Evolutionary conservation across 2,329 filamentous ascomycete genomes (phyloP).

Genomic region (Aureobasidium namibiae): DNA sequence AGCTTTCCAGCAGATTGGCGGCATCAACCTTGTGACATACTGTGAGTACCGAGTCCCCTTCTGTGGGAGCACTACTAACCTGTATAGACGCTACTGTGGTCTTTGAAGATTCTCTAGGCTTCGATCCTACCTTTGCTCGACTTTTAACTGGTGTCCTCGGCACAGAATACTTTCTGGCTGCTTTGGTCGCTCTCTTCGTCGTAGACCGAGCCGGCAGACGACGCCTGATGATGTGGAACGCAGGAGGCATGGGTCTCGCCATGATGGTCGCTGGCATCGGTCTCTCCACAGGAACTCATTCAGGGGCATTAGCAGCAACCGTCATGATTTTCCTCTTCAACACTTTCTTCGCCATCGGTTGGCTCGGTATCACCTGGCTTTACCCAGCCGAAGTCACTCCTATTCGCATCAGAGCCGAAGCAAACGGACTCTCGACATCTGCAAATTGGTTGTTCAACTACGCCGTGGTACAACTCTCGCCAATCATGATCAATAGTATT

Average conservation of each 20-base stretch:
- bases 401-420: conserved; percentile 27
- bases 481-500: conserved; percentile 50
- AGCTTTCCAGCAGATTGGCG: conserved; percentile 7
- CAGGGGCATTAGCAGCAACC: conserved; percentile 21
- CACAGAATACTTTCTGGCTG: conserved; percentile 23
- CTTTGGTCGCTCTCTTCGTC: conserved; percentile 20
- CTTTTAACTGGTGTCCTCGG: conserved; percentile 22
- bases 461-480: conserved; percentile 33
- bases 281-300: not conserved
- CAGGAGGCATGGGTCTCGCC: conserved; percentile 19
- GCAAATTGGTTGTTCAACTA: conserved; percentile 56
- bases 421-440: conserved; percentile 34
- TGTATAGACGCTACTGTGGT: conserved; percentile 11
- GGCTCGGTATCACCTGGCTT: conserved; percentile 28
- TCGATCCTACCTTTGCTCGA: conserved; percentile 16
- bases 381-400: conserved; percentile 28
- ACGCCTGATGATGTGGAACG: conserved; percentile 21
- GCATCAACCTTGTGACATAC: conserved; percentile 7
- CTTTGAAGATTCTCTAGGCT: conserved; percentile 17
- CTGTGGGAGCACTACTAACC: not conserved
- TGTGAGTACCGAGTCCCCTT: not conserved
- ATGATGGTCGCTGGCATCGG: conserved; percentile 19
- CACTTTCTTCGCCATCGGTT: conserved; percentile 29
- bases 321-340: conserved; percentile 31
- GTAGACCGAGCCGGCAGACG: conserved; percentile 25